Evolutionary conservation across 2,329 filamentous ascomycete species (phyloP).

Genomic region (Lachnellula arida): DNA sequence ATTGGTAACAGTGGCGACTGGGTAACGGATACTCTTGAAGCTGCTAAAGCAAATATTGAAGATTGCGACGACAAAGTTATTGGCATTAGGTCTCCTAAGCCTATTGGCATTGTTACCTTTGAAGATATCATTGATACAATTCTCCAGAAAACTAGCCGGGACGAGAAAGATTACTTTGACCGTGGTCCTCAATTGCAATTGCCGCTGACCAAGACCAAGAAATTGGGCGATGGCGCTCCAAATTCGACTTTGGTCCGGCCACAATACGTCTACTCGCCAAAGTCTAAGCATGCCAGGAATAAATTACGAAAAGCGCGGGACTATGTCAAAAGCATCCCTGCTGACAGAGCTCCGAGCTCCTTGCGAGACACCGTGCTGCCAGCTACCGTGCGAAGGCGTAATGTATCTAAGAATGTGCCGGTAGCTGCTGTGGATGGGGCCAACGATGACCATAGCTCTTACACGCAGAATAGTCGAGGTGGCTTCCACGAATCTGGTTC

Average conservation of each 20-base stretch:
- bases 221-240: slow-evolving; percentile 12
- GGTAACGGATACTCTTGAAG: slow-evolving; percentile 18
- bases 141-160: slow-evolving; percentile 22
- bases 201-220: slow-evolving; percentile 18
- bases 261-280: not conserved
- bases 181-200: slow-evolving; percentile 4
- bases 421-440: slow-evolving; percentile 19
- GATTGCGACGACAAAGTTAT: slow-evolving; percentile 5
- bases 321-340: not conserved
- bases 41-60: slow-evolving; percentile 6
- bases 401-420: slow-evolving; percentile 11
- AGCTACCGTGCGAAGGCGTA: slow-evolving; percentile 18
- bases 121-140: slow-evolving; percentile 27
- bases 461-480: slow-evolving; percentile 24
- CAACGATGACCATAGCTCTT: slow-evolving; percentile 15
- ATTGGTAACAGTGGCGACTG: slow-evolving; percentile 3
- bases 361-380: not conserved
- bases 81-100: slow-evolving; percentile 19
- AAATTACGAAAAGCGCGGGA: not conserved
- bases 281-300: not conserved
- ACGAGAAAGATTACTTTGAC: slow-evolving; percentile 25
- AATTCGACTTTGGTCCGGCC: not conserved
- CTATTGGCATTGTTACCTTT: slow-evolving; percentile 28
- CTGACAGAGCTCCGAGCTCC: not conserved
- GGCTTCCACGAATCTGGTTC: slow-evolving; percentile 20